Percentiles rank a stretch among this genome's conserved stretches.
These are phyloP conservation scores for Torulaspora quercuum DNA, from an alignment of 805 yeast species.

Conservation along the genomic window DNA sequence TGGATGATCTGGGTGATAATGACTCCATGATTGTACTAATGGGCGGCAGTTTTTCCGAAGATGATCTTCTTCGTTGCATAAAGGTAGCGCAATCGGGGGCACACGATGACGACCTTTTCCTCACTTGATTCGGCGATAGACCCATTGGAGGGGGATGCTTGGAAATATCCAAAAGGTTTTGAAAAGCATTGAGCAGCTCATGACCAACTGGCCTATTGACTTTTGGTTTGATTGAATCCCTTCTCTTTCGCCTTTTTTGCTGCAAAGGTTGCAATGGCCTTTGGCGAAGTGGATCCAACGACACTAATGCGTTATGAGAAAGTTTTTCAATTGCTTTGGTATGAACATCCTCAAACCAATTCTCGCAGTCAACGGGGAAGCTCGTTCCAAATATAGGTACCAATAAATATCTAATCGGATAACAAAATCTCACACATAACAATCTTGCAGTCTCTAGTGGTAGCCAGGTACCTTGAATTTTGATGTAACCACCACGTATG, in stretches of 20 bases:
- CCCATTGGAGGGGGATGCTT: conserved; percentile 1
- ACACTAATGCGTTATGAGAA: no score
- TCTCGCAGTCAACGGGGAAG: conserved; percentile 44
- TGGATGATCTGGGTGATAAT: conserved; percentile 8
- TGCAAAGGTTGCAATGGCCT: no score
- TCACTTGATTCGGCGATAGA: not conserved
- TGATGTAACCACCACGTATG: conserved; percentile 85
- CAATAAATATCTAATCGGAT: conserved; percentile 66
- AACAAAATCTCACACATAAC: conserved; percentile 73
- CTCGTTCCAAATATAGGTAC: conserved; percentile 75
- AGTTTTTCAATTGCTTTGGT: conserved; percentile 3
- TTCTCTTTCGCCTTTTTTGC: conserved; percentile 4
- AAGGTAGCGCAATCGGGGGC: conserved; percentile 10
- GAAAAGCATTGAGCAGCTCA: conserved; percentile 6
- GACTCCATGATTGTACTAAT: conserved; percentile 19
- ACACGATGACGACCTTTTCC: conserved; percentile 9
- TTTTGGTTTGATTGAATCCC: conserved; percentile 2
- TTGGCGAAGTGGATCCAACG: no score
- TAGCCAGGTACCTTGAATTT: conserved; percentile 94
- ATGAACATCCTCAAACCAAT: conserved; percentile 14
- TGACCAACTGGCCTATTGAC: conserved; percentile 4
- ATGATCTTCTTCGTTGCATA: conserved; percentile 3
- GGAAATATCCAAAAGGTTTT: conserved; percentile 9
- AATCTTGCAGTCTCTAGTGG: conserved; percentile 65
- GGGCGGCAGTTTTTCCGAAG: conserved; percentile 17